Evolutionary conservation across 192 early-diverging fungal genomes (phyloP).

Genomic region (Glomus cerebriforme): DNA sequence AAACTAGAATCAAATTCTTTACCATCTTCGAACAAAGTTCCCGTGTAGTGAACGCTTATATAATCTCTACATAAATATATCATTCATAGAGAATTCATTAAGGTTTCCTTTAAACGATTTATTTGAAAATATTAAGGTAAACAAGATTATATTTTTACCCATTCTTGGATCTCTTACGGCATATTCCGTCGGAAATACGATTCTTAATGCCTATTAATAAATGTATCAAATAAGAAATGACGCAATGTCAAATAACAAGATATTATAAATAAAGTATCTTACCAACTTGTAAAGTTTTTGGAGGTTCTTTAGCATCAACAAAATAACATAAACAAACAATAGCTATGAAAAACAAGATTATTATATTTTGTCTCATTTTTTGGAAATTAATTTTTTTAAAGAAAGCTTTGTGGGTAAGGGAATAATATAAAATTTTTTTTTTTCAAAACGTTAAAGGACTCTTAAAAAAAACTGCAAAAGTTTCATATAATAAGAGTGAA

Average conservation of each 20-base stretch:
- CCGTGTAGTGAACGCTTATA: constrained; percentile 79
- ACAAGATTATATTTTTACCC: constrained; percentile 16
- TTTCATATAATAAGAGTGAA: background rate
- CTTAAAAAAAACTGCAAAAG: too few relatives aligned
- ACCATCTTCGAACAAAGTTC: constrained; percentile 62
- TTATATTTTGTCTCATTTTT: constrained; percentile 14
- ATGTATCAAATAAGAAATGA: background rate
- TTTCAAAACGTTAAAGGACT: too few relatives aligned
- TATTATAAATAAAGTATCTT: too few relatives aligned
- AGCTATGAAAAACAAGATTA: background rate
- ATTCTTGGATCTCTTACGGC: constrained; percentile 10
- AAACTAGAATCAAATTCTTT: constrained; percentile 73
- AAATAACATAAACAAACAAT: constrained; percentile 9
- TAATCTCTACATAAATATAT: constrained; percentile 49
- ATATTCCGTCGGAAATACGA: constrained; percentile 19
- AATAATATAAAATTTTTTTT: background rate
- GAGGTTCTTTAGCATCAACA: constrained; percentile 23
- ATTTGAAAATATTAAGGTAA: background rate
- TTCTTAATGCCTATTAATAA: constrained; percentile 29
- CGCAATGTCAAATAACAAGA: background rate
- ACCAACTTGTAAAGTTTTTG: constrained; percentile 32
- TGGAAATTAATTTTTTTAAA: background rate
- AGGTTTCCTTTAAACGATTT: background rate
- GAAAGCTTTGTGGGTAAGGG: too few relatives aligned
- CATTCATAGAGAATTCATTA: background rate